Evolutionary conservation across 2,329 filamentous ascomycete species (phyloP), one percentile per base, ranked within the genome.

Genomic region (Mariannaea elegans): DNA sequence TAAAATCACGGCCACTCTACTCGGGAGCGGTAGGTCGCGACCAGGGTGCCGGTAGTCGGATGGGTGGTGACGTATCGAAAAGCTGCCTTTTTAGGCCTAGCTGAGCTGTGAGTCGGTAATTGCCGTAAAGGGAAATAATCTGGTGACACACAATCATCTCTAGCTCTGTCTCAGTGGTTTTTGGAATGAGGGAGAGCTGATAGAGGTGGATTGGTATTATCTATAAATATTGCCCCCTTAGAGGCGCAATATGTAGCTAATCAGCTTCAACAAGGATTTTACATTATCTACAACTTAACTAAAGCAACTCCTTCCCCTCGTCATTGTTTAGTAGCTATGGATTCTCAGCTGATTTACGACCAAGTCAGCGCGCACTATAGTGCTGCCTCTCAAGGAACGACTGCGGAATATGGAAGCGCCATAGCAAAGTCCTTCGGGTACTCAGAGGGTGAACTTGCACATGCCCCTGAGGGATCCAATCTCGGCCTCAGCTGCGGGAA

Each of bases 401-500:
- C 66, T 45, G 67, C 65, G 50, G 63, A 68, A 23, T 79, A 80
- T 55, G 76, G 74, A 55, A 69, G 75, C 32, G 68, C 75, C 4
- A 77, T 85, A 10, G 83, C 84, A 24, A 76, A 76, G 48, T 78
- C 84, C 0, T 86, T 86, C 65, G 84, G 84, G 3, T 87, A 86
- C 68, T 75, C 75, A 12, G 73, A 77, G 8, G 75, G 81, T 27
- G 81, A 85, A 49, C 78, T 86, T 1, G 68, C 71, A 19, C 27
- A 29, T 19, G 77, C 81, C 27, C 82, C 83, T 0, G 62, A 76
- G 8, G 79, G 78, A 39, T 73, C 83, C 23, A 86, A 86, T 63
- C 73, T 86, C 3, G 84, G 83, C 1, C 67, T 86, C 4, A 82
- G 81, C 73, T 86, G 83, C 54, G 83, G 84, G 7, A 86, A 85